Base-by-base conservation (phyloP, 495 filamentous ascomycete genomes). In the Glonium stellatum region DNA sequence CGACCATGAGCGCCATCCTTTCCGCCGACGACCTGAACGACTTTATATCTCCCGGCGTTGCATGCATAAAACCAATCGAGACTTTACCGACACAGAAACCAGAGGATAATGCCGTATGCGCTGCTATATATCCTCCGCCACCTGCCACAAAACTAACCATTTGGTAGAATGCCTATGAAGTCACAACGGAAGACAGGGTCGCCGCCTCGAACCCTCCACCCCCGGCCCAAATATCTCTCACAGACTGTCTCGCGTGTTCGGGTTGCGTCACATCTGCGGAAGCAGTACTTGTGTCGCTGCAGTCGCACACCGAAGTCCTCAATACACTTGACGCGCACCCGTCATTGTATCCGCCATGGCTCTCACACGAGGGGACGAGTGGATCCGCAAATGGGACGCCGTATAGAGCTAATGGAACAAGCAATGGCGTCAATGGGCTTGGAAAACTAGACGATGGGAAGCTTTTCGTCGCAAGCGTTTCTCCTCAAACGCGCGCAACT, bases 251-350 rank as follows among this genome's bases (percentile, higher is more conserved):
- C 49, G 93, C 93, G 48, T 98, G 93, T 71, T 97, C 93, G 22
- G 93, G 93, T 50, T 98, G 93, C 73, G 95, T 98, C 19, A 98
- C 93, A 3, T 95, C 91, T 12, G 93, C 95, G 19, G 93, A 98
- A 73, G 93, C 93, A 4, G 88, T 98, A 12, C 81, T 98, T 27
- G 90, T 98, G 49, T 90, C 86, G 25, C 77, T 97, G 52, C 93
- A 98, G 72, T 92, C 88, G 52, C 93, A 97, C 72, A 78, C 82
- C 13, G 93, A 98, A 71, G 92, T 97, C 5, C 82, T 98, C 13
- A 83, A 80, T 61, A 84, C 86, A 1, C 82, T 98, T 12, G 88
- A 96, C 66, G 74, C 81, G 2, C 77, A 84, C 48, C 83, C 82
- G 81, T 61, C 78, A 68, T 41, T 75, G 71, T 61, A 59, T 12